These are phyloP conservation scores for Pouteria glomerata DNA, from an alignment of 148 eudicot species.

Conservation along the genomic window DNA sequence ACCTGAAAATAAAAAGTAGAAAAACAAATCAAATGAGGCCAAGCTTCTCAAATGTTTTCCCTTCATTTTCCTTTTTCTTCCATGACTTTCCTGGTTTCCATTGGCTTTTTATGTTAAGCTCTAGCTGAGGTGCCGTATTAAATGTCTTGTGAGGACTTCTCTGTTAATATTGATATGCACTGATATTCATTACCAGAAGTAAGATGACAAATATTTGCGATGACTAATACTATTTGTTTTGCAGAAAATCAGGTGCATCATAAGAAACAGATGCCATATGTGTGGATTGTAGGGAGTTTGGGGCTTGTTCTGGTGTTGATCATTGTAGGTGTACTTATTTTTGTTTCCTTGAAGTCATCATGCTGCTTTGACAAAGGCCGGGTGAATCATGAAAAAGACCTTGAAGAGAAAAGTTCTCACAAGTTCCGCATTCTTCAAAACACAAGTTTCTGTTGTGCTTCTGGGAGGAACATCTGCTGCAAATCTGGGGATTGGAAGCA, in stretches of 20 bases:
- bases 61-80: background rate
- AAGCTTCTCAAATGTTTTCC: background rate
- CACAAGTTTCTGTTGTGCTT: slow-evolving; percentile 75
- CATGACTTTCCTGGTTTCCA: background rate
- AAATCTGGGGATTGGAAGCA: slow-evolving; percentile 59
- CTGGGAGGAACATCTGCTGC: slow-evolving; percentile 54
- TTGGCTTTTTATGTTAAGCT: background rate
- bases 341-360: slow-evolving; percentile 52
- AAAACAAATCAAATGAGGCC: no score
- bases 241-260: slow-evolving; percentile 41
- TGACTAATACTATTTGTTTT: slow-evolving; percentile 11
- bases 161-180: background rate
- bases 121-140: background rate
- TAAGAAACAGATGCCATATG: slow-evolving; percentile 48
- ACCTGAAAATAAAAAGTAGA: no score
- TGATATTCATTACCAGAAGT: background rate
- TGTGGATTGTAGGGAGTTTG: slow-evolving; percentile 78
- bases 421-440: slow-evolving; percentile 71
- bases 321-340: slow-evolving; percentile 41
- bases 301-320: slow-evolving; percentile 58
- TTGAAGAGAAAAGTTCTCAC: slow-evolving; percentile 44
- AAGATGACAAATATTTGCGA: background rate
- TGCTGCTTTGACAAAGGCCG: slow-evolving; percentile 29
- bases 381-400: slow-evolving; percentile 47
- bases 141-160: background rate